Conservation (phyloP, 163 green algal species). For the Volvox carteri region DNA sequence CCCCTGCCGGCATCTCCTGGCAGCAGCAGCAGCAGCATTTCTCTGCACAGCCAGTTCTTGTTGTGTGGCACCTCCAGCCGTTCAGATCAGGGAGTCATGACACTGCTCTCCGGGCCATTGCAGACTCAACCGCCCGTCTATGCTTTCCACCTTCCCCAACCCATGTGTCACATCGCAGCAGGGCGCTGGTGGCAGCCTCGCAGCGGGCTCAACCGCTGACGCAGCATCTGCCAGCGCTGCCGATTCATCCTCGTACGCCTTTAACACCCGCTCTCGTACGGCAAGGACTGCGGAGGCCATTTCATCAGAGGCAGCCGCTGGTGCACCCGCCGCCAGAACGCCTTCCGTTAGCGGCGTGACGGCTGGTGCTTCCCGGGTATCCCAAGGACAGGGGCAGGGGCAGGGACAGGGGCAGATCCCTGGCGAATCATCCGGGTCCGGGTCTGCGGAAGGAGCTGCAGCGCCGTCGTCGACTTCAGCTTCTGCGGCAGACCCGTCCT, state of each 20-base stretch:
- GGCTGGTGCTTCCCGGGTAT: background rate
- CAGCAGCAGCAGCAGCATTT: too few relatives aligned
- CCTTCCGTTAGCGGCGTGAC: background rate
- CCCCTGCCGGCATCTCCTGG: too few relatives aligned
- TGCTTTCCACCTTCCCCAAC: too few relatives aligned
- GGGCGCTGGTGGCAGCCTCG: background rate
- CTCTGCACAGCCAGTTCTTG: too few relatives aligned
- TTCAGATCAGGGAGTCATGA: too few relatives aligned
- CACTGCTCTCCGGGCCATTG: too few relatives aligned
- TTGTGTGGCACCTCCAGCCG: too few relatives aligned
- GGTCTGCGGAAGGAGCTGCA: background rate
- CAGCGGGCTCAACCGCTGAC: too few relatives aligned
- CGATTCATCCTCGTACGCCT: conserved; percentile 29
- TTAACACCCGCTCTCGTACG: conserved; percentile 42
- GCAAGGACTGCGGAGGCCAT: conserved; percentile 30
- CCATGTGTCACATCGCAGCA: too few relatives aligned
- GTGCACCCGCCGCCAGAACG: background rate
- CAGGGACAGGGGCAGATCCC: background rate
- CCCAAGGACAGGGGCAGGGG: background rate
- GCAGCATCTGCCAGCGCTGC: background rate
- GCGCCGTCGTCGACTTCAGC: too few relatives aligned
- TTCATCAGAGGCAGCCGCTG: background rate
- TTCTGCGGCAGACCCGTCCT: too few relatives aligned
- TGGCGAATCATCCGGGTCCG: background rate
- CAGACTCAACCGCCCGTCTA: too few relatives aligned